Percentiles rank a stretch among this genome's conserved stretches.
phyloP scores from a whole-genome alignment of 1,139 yeast genomes.

The Debaryomycetaceae sp. region DNA sequence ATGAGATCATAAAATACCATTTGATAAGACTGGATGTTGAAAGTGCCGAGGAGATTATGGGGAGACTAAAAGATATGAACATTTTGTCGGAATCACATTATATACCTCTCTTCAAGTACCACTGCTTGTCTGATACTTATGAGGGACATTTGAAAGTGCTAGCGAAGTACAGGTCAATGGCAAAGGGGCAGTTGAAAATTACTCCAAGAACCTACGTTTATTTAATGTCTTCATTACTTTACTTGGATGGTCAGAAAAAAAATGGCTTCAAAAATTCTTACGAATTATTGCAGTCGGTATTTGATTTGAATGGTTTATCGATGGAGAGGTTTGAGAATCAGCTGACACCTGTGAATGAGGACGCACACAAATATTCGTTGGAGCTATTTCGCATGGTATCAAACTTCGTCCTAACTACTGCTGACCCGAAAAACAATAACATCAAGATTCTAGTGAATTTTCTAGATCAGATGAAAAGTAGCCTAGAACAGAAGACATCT shows the following conservation, averaged over 20 bases:
- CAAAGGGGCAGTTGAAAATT: constrained; percentile 24
- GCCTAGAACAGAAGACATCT: constrained; percentile 20
- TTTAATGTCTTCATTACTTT: constrained; percentile 41
- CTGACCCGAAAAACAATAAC: constrained; percentile 15
- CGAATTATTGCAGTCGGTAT: constrained; percentile 28
- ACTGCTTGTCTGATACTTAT: constrained; percentile 20
- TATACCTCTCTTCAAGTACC: constrained; percentile 27
- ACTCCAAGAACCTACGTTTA: constrained; percentile 36
- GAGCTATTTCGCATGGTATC: constrained; percentile 25
- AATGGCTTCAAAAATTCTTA: constrained; percentile 23
- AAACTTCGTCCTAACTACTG: constrained; percentile 18
- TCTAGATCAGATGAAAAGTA: constrained; percentile 23
- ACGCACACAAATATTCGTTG: constrained; percentile 13
- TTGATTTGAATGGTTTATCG: constrained; percentile 30
- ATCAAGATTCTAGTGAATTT: constrained; percentile 25
- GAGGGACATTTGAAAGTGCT: constrained; percentile 27
- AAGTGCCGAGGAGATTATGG: constrained; percentile 14
- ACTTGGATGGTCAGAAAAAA: constrained; percentile 28
- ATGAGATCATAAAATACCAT: constrained; percentile 25
- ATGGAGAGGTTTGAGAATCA: constrained; percentile 7
- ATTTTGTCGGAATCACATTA: constrained; percentile 22
- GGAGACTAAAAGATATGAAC: constrained; percentile 12
- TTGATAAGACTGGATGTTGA: constrained; percentile 13
- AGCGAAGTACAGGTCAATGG: constrained; percentile 40
- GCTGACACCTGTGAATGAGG: constrained; percentile 8